Evolutionary conservation across 2,329 filamentous ascomycete genomes (phyloP), one percentile per base, ranked within the genome.

Genomic region (Knoxdaviesia capensis): DNA sequence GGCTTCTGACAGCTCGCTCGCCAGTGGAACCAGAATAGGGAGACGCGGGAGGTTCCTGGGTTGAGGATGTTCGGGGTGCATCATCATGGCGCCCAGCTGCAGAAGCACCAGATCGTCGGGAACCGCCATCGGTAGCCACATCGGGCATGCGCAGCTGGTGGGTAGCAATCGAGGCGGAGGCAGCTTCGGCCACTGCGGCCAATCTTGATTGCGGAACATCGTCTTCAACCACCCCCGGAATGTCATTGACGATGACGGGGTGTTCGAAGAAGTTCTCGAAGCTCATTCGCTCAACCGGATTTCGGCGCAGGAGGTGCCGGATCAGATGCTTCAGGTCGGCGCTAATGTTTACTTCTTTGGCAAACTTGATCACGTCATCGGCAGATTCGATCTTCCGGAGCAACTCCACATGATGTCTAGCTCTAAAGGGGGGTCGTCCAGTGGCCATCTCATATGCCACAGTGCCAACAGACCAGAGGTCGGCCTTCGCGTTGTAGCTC

Each of bases 401-500:
- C 34, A 98, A 65, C 56, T 98, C 90, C 36, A 98, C 87, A 54
- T 98, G 90, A 54, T 98, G 96, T 43, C 75, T 76, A 32, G 90
- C 90, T 49, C 85, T 72, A 60, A 96, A 98, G 0, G 90, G 90
- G 28, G 90, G 86, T 47, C 75, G 80, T 42, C 87, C 88, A 6
- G 79, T 83, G 46, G 90, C 76, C 87, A 98, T 94, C 61, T 98
- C 90, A 56, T 85, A 94, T 29, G 93, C 64, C 6, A 98, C 90
- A 11, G 90, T 94, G 41, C 90, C 90, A 33, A 94, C 85, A 28
- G 90, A 98, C 90, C 90, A 98, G 33, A 98, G 64, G 62, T 98
- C 90, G 39, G 87, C 88, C 59, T 93, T 93, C 48, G 88, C 85
- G 61, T 94, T 88, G 58, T 98, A 98, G 54, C 88, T 88, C 58